Evolutionary conservation across 2,329 filamentous ascomycete species (phyloP).

Genomic region (Colletotrichum trifolii): DNA sequence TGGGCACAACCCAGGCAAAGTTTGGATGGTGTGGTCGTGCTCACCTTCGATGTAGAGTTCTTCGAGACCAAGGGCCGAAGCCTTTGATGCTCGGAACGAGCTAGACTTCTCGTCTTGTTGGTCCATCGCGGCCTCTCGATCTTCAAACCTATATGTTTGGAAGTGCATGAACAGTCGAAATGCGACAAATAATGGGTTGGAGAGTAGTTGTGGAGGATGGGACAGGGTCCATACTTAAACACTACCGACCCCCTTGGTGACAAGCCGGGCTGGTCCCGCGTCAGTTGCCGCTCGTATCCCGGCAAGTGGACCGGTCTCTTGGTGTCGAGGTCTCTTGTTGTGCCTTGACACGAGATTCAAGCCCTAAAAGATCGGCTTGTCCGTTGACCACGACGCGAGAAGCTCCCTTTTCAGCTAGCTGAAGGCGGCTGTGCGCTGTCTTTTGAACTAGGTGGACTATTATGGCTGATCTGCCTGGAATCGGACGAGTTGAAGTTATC

Average conservation of each 20-base stretch:
- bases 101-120: conserved; percentile 4
- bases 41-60: conserved; percentile 23
- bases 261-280: conserved; percentile 10
- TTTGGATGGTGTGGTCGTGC: background rate
- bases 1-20: background rate
- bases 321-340: background rate
- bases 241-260: background rate
- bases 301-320: background rate
- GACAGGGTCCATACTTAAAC: conserved; percentile 22
- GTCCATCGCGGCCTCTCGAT: conserved; percentile 4
- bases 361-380: background rate
- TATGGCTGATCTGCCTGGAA: too few relatives aligned
- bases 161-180: background rate
- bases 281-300: conserved; percentile 7
- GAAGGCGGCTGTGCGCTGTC: too few relatives aligned
- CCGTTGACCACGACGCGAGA: background rate
- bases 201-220: background rate
- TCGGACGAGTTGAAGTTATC: too few relatives aligned
- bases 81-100: conserved; percentile 20
- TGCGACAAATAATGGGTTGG: background rate
- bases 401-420: background rate
- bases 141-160: background rate
- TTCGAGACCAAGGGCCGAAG: conserved; percentile 13
- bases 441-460: too few relatives aligned
- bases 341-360: conserved; percentile 9